Percentiles rank a stretch among this genome's conserved stretches.
Evolutionary conservation across 768 basidiomycete genomes (phyloP).

Genomic region (Phanerochaete carnosa): DNA sequence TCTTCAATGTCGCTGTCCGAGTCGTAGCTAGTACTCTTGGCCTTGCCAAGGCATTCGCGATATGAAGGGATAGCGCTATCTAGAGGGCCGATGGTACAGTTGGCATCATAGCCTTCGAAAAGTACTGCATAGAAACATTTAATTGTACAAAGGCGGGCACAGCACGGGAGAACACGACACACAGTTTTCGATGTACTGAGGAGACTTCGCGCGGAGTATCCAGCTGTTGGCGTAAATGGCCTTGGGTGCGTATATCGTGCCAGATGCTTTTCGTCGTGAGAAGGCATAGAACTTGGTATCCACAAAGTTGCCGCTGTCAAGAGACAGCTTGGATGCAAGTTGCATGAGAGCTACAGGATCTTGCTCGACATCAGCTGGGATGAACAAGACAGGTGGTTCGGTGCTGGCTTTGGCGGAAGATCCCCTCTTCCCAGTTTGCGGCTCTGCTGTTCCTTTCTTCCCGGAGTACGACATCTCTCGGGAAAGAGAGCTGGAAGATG

Average conservation of each 20-base stretch:
- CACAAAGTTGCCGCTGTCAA: conserved; percentile 3
- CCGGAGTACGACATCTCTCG: too few species aligned
- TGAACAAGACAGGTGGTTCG: too few species aligned
- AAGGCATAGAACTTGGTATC: conserved; percentile 14
- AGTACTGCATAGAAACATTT: neutral
- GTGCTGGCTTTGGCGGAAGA: too few species aligned
- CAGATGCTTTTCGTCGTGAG: neutral
- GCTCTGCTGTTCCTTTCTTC: too few species aligned
- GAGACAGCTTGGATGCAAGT: neutral
- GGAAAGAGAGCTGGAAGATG: too few species aligned
- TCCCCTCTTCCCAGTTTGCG: too few species aligned
- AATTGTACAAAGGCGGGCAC: neutral
- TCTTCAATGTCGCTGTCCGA: conserved; percentile 9
- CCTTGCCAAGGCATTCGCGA: neutral
- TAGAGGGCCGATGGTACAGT: neutral
- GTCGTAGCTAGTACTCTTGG: neutral
- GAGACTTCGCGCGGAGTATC: neutral
- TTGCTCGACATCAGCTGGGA: neutral
- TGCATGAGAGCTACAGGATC: neutral
- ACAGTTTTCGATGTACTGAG: conserved; percentile 6
- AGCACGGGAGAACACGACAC: neutral
- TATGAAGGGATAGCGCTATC: neutral
- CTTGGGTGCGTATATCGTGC: conserved; percentile 4
- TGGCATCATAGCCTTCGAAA: neutral
- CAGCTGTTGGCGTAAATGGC: conserved; percentile 10